Evolutionary conservation across 805 yeast species (phyloP), one percentile per base, ranked within the genome.

Genomic region (Hanseniaspora occidentalis): DNA sequence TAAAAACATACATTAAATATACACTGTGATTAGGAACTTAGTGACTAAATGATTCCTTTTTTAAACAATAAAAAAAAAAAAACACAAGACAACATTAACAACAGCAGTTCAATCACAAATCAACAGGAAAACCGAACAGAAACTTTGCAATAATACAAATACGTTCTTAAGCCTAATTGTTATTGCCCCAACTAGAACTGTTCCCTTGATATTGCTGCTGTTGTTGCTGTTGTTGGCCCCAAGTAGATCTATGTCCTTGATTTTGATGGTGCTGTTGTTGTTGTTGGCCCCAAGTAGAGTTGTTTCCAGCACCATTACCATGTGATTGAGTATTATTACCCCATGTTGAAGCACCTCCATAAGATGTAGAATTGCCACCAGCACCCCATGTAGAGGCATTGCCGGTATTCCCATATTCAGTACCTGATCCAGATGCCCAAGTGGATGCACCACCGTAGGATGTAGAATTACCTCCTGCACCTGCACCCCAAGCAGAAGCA

Each of bases 401-500:
- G 55, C 63, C 60, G 23, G 36, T 35, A 8, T 41, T 43, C 18
- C 29, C 40, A 11, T 42, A 42, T 27, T 41, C 37, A 26, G 36
- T 41, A 16, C 33, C 41, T 37, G 37, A 39, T 11, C 37, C 38
- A 7, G 42, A 39, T 13, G 27, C 70, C 37, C 67, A 66, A 3
- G 67, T 56, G 11, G 61, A 54, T 3, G 67, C 65, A 41, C 63
- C 64, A 31, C 69, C 67, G 38, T 66, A 56, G 31, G 59, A 56
- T 13, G 63, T 57, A 39, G 47, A 56, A 42, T 56, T 56, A 36
- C 65, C 67, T 40, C 62, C 60, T 41, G 72, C 69, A 55, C 68
- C 63, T 11, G 69, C 57, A 47, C 77, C 70, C 59, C 69, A 64
- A 8, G 70, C 57, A 47, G 77, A 68, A 18, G 67, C 62, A 24